Evolutionary conservation across 1,284 basidiomycete species (phyloP).

Genomic region (Trichosporon ovoides): DNA sequence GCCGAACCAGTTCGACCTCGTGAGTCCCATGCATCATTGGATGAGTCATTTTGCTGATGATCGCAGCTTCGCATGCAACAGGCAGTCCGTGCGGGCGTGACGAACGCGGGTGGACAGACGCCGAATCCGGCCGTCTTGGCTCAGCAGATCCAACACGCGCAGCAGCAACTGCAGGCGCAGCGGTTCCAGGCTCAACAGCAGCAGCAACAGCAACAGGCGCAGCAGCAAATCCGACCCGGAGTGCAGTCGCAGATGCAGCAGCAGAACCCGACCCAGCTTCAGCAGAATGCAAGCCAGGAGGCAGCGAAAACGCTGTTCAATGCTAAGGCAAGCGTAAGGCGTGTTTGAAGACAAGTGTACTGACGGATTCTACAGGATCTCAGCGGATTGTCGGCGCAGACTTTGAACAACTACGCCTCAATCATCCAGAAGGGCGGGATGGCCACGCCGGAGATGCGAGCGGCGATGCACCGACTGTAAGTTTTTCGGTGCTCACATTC

Average conservation of each 20-base stretch:
- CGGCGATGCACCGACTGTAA: slow-evolving; percentile 12
- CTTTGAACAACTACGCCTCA: slow-evolving; percentile 15
- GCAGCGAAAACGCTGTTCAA: slow-evolving; percentile 10
- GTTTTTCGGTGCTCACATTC: not conserved
- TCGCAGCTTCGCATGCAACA: slow-evolving; percentile 20
- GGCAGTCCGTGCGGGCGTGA: slow-evolving; percentile 11
- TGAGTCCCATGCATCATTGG: not conserved
- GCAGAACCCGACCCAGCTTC: not conserved
- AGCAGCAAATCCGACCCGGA: slow-evolving; percentile 3
- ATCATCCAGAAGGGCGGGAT: slow-evolving; percentile 9
- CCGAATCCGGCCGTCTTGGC: slow-evolving; percentile 8
- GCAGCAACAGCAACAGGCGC: slow-evolving; percentile 3
- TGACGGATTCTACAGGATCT: slow-evolving; percentile 13
- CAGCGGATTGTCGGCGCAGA: slow-evolving; percentile 2
- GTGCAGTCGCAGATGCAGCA: slow-evolving; percentile 1
- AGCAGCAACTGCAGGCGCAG: slow-evolving; percentile 1
- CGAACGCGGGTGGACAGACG: slow-evolving; percentile 11
- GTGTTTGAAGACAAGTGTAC: not conserved
- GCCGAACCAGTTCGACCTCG: slow-evolving; percentile 17
- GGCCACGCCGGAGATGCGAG: slow-evolving; percentile 15
- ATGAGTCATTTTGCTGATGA: not conserved
- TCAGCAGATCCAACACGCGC: slow-evolving; percentile 14
- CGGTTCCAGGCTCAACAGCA: not conserved
- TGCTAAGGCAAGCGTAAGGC: slow-evolving; percentile 9
- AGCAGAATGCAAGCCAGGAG: slow-evolving; percentile 3